Percentiles rank a stretch among this genome's conserved stretches.
Evolutionary conservation across 495 filamentous ascomycete genomes (phyloP).

Genomic region (Xylaria bambusicola): DNA sequence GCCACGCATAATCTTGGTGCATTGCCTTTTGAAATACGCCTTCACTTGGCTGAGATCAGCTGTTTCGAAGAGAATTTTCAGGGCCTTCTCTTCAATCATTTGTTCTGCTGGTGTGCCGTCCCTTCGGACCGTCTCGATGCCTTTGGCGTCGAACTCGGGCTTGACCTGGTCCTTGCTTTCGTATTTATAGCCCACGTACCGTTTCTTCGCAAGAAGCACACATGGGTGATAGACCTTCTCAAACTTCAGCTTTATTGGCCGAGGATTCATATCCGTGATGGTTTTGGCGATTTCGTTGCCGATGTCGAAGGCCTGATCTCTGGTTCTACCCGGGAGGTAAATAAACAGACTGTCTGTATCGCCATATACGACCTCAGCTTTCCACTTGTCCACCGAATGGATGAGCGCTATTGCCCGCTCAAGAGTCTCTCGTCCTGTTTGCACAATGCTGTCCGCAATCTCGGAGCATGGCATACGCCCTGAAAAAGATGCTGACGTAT

Average conservation of each 20-base stretch:
- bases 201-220: slow-evolving; percentile 92
- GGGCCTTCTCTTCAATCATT: slow-evolving; percentile 93
- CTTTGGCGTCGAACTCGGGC: slow-evolving; percentile 96
- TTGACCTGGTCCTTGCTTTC: slow-evolving; percentile 74
- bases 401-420: slow-evolving; percentile 93
- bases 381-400: slow-evolving; percentile 83
- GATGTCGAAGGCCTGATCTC: slow-evolving; percentile 86
- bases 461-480: slow-evolving; percentile 97
- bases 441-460: slow-evolving; percentile 97
- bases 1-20: slow-evolving; percentile 89
- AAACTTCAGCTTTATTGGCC: slow-evolving; percentile 94
- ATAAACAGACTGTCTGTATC: slow-evolving; percentile 98
- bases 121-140: slow-evolving; percentile 92
- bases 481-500: slow-evolving; percentile 93
- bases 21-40: slow-evolving; percentile 85
- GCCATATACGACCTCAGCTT: slow-evolving; percentile 95
- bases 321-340: slow-evolving; percentile 81
- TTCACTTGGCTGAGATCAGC: slow-evolving; percentile 89
- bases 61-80: slow-evolving; percentile 83
- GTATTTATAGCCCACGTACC: slow-evolving; percentile 97
- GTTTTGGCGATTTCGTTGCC: slow-evolving; percentile 89
- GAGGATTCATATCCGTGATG: slow-evolving; percentile 87
- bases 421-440: slow-evolving; percentile 89
- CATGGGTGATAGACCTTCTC: slow-evolving; percentile 98
- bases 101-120: slow-evolving; percentile 96